These are phyloP conservation scores for Alternaria triticina DNA, from an alignment of 2,329 filamentous ascomycete species.

Conservation along the genomic window DNA sequence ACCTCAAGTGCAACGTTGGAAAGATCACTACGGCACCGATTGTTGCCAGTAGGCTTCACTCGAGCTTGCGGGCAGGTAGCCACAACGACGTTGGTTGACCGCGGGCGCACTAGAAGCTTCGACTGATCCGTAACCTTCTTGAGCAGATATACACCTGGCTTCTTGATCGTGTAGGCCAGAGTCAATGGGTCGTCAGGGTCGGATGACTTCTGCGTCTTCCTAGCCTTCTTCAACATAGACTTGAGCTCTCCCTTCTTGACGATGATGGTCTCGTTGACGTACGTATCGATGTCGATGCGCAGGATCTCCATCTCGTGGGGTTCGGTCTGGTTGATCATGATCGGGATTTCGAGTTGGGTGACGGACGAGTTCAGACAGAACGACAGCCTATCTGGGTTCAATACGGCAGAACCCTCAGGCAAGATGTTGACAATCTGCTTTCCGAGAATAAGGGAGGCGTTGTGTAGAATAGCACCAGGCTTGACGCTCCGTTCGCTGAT, in stretches of 20 bases:
- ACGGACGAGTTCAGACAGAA: constrained; percentile 78
- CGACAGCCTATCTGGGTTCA: constrained; percentile 81
- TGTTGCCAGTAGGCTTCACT: constrained; percentile 68
- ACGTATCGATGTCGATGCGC: constrained; percentile 82
- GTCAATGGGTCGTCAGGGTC: constrained; percentile 65
- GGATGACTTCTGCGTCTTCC: constrained; percentile 61
- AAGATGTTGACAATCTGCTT: constrained; percentile 98
- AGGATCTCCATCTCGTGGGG: constrained; percentile 89
- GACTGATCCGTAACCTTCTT: constrained; percentile 89
- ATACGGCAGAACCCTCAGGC: constrained; percentile 88
- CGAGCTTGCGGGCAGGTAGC: constrained; percentile 83
- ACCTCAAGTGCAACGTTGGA: constrained; percentile 86
- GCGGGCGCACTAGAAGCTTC: constrained; percentile 86
- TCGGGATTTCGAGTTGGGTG: constrained; percentile 71
- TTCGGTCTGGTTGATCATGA: constrained; percentile 91
- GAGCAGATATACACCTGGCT: constrained; percentile 85
- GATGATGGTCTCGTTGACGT: constrained; percentile 78
- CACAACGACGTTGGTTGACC: constrained; percentile 78
- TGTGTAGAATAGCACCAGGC: constrained; percentile 84
- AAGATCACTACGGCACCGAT: constrained; percentile 84
- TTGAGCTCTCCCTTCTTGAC: constrained; percentile 77
- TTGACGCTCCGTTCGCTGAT: constrained; percentile 95
- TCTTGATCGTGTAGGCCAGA: constrained; percentile 78
- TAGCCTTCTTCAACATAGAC: constrained; percentile 72
- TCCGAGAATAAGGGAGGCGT: constrained; percentile 90